A percentile compares a stretch with the other conserved stretches of the same genome.
phyloP scores from a whole-genome alignment of 73 alveolate genomes.

The Blepharisma stoltei region DNA sequence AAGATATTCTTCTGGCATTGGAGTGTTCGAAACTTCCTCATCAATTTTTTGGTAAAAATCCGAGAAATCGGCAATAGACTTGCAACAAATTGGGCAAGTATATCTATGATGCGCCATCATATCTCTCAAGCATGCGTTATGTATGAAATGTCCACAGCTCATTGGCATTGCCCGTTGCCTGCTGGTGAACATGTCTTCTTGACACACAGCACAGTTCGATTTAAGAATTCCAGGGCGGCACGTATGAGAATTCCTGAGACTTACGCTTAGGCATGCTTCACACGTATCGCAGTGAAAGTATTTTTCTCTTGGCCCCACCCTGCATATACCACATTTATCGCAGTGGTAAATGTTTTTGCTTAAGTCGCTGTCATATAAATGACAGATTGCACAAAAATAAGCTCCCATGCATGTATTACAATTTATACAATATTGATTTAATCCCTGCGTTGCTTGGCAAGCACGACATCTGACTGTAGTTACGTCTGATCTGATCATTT shows the following conservation, averaged over 20 bases:
- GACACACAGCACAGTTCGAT: slow-evolving; percentile 66
- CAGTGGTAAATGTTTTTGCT: slow-evolving; percentile 67
- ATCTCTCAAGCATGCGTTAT: slow-evolving; percentile 48
- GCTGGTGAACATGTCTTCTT: slow-evolving; percentile 51
- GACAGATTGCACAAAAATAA: slow-evolving; percentile 68
- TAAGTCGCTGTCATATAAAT: slow-evolving; percentile 54
- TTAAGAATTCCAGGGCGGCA: slow-evolving; percentile 49
- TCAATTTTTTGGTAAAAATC: background rate
- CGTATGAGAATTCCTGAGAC: slow-evolving; percentile 41
- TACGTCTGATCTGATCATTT: slow-evolving; percentile 62
- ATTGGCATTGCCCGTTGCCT: slow-evolving; percentile 40
- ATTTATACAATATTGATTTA: slow-evolving; percentile 42
- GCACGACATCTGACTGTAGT: slow-evolving; percentile 51
- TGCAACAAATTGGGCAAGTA: slow-evolving; percentile 51
- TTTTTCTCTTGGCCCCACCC: slow-evolving; percentile 64
- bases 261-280: slow-evolving; percentile 55
- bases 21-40: slow-evolving; percentile 18
- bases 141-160: slow-evolving; percentile 73
- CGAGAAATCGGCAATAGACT: slow-evolving; percentile 14
- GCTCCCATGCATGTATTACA: slow-evolving; percentile 59
- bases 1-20: slow-evolving; percentile 36
- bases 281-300: slow-evolving; percentile 71
- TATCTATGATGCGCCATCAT: background rate
- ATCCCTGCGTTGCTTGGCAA: slow-evolving; percentile 45
- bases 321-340: slow-evolving; percentile 73